These are phyloP conservation scores for Xylaria scruposa DNA, from an alignment of 495 filamentous ascomycete species.

Conservation along the genomic window DNA sequence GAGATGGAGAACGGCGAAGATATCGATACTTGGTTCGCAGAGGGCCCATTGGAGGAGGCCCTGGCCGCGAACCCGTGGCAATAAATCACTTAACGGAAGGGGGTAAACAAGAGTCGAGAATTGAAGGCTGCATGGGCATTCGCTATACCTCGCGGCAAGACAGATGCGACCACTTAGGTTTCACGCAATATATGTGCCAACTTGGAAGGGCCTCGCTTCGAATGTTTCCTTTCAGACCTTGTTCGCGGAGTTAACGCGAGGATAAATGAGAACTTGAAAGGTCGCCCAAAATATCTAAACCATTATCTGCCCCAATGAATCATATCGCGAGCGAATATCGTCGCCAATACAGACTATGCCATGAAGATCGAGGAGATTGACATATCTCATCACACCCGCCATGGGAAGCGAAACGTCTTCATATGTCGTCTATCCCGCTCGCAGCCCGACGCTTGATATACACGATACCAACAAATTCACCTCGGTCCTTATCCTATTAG, in stretches of 20 bases:
- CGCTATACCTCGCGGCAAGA: neutral
- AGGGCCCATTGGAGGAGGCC: constrained; percentile 31
- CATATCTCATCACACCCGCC: neutral
- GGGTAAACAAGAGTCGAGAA: neutral
- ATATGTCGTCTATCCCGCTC: neutral
- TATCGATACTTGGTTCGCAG: constrained; percentile 38
- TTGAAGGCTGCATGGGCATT: neutral
- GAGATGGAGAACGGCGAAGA: constrained; percentile 45
- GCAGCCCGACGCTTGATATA: neutral
- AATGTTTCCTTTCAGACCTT: neutral
- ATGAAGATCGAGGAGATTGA: neutral
- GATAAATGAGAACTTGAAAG: neutral
- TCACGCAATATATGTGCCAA: neutral
- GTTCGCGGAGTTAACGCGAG: no score
- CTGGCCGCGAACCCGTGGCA: neutral
- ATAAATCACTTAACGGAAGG: neutral
- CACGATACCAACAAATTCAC: neutral
- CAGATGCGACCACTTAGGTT: neutral
- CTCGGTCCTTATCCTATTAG: neutral
- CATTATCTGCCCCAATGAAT: neutral
- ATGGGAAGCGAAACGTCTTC: neutral
- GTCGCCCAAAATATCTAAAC: neutral
- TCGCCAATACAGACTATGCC: neutral
- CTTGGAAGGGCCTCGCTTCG: neutral
- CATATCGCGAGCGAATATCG: neutral